These are phyloP conservation scores for Symbiodinium pilosum DNA, from an alignment of 73 alveolate genomes.

Conservation along the genomic window DNA sequence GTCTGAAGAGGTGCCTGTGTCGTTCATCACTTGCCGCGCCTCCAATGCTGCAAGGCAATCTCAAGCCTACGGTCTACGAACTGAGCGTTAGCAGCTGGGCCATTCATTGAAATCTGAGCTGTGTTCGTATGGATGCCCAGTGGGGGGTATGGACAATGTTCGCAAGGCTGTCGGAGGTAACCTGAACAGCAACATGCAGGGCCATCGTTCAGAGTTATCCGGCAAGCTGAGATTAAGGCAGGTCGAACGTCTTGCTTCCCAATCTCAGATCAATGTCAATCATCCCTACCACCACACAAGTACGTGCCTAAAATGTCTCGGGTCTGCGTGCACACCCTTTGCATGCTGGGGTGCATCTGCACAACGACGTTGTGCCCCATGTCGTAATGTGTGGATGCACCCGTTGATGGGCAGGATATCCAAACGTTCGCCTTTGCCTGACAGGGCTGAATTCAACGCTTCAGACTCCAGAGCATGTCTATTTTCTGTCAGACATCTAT, in stretches of 20 bases:
- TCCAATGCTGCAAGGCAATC: no score
- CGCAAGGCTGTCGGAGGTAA: conserved; percentile 33
- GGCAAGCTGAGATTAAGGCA: conserved; percentile 16
- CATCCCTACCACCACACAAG: neutral
- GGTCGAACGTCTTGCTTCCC: conserved; percentile 49
- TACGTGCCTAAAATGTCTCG: no score
- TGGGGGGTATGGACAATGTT: conserved; percentile 42
- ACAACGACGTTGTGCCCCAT: conserved; percentile 71
- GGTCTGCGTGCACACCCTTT: neutral
- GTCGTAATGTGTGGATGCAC: conserved; percentile 87
- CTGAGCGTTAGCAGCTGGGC: no score
- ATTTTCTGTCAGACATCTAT: no score
- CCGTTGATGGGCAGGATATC: conserved; percentile 65
- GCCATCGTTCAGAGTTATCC: no score
- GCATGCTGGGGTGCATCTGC: conserved; percentile 5
- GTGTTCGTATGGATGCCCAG: conserved; percentile 66
- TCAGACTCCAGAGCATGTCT: no score
- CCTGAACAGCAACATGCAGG: neutral
- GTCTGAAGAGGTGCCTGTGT: conserved; percentile 5
- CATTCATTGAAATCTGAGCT: no score
- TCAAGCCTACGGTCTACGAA: no score
- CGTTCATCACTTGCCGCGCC: conserved; percentile 75
- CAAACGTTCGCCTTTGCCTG: conserved; percentile 82
- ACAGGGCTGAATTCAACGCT: neutral
- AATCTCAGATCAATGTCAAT: neutral